Percentiles rank a stretch among this genome's conserved stretches.
Conservation (phyloP, 2,329 filamentous ascomycete species). For the Xylariaceae sp. region DNA sequence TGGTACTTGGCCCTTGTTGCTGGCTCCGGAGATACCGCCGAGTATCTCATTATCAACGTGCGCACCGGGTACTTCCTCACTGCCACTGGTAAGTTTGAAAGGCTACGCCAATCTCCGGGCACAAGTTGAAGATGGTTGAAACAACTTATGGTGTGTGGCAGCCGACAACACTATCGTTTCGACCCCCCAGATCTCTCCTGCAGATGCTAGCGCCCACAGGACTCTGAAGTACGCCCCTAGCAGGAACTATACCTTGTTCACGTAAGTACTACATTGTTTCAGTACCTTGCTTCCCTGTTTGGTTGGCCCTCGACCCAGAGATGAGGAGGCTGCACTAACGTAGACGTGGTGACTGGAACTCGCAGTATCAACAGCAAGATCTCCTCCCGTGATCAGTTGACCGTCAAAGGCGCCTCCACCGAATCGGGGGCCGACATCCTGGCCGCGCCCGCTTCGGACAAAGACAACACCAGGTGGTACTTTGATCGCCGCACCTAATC, state of each 20-base stretch:
- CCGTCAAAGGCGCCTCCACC: slow-evolving; percentile 4
- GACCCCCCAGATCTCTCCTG: slow-evolving; percentile 12
- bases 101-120: neutral
- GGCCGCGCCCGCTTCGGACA: slow-evolving; percentile 4
- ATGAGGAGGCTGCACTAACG: neutral
- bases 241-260: slow-evolving; percentile 8
- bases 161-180: slow-evolving; percentile 7
- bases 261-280: slow-evolving; percentile 6
- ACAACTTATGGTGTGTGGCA: neutral
- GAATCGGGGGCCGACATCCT: slow-evolving; percentile 10
- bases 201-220: slow-evolving; percentile 7
- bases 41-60: neutral
- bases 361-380: slow-evolving; percentile 10
- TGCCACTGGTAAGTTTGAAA: slow-evolving; percentile 7
- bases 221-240: slow-evolving; percentile 5
- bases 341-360: neutral
- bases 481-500: slow-evolving; percentile 6
- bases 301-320: neutral
- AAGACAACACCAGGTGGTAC: slow-evolving; percentile 13
- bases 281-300: neutral
- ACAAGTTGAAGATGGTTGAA: neutral
- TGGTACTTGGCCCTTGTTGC: neutral
- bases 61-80: neutral
- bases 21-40: neutral
- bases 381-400: slow-evolving; percentile 9